Evolutionary conservation across 805 yeast genomes (phyloP).

Genomic region (Blastobotrys peoriensis): DNA sequence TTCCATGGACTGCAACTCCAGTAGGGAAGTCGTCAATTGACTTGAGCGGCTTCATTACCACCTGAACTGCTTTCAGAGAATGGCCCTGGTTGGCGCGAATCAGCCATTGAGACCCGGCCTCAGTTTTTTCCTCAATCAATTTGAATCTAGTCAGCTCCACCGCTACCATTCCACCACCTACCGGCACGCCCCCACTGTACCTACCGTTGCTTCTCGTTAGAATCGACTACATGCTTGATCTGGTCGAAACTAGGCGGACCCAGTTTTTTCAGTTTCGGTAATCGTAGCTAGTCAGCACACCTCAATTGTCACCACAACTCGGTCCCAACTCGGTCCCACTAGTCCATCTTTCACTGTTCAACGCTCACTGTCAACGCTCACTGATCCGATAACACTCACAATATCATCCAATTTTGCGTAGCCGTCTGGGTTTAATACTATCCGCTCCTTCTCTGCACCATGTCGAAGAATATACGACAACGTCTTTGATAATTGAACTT

Average conservation of each 20-base stretch:
- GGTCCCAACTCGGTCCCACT: too few relatives aligned
- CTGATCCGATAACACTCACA: too few relatives aligned
- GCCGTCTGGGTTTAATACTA: slow-evolving; percentile 63
- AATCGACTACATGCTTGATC: slow-evolving; percentile 51
- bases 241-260: slow-evolving; percentile 53
- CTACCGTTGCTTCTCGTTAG: slow-evolving; percentile 65
- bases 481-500: slow-evolving; percentile 57
- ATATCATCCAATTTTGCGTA: slow-evolving; percentile 52
- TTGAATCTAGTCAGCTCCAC: slow-evolving; percentile 1
- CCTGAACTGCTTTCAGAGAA: slow-evolving; percentile 45
- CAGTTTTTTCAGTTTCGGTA: background rate
- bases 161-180: slow-evolving; percentile 12
- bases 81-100: slow-evolving; percentile 97
- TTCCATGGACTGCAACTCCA: slow-evolving; percentile 74
- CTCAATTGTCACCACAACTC: too few relatives aligned
- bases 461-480: slow-evolving; percentile 80
- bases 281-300: slow-evolving; percentile 36
- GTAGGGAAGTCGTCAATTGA: slow-evolving; percentile 42
- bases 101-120: slow-evolving; percentile 14
- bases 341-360: too few relatives aligned
- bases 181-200: background rate
- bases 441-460: slow-evolving; percentile 64
- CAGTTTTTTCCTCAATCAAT: slow-evolving; percentile 11
- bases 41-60: slow-evolving; percentile 37
- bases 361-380: too few relatives aligned